These are phyloP conservation scores for Hortaea werneckii DNA, from an alignment of 2,329 filamentous ascomycete genomes.

Conservation along the genomic window DNA sequence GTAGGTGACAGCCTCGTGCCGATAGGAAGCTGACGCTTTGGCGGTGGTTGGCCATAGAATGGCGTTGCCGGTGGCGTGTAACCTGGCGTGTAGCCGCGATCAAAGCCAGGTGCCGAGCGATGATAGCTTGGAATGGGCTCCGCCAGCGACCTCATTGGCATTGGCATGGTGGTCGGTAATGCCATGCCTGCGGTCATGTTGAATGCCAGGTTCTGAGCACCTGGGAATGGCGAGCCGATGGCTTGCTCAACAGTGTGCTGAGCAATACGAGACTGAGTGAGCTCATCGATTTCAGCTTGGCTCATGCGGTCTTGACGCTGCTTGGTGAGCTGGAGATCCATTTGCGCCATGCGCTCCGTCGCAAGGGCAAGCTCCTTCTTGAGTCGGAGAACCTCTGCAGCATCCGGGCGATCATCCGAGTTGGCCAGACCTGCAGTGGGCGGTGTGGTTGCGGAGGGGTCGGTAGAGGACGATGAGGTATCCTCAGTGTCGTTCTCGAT, in stretches of 20 bases:
- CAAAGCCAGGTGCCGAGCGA: conserved; percentile 5
- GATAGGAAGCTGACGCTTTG: conserved; percentile 18
- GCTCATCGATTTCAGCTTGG: conserved; percentile 25
- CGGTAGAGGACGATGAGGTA: conserved; percentile 20
- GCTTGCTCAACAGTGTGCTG: conserved; percentile 49
- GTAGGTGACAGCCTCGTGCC: conserved; percentile 37
- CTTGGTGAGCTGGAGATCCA: conserved; percentile 54
- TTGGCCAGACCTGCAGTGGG: conserved; percentile 12
- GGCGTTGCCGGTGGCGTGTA: conserved; percentile 22
- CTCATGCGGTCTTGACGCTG: conserved; percentile 2
- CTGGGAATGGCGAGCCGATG: conserved; percentile 22
- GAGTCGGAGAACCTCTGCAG: conserved; percentile 55
- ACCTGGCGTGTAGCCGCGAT: conserved; percentile 4
- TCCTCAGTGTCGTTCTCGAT: conserved; percentile 20
- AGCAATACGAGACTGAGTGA: conserved; percentile 49
- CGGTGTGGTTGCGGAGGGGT: conserved; percentile 20
- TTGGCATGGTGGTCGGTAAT: background rate
- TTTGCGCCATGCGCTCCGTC: conserved; percentile 57
- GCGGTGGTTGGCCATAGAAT: conserved; percentile 3
- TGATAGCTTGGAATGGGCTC: conserved; percentile 1
- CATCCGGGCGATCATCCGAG: conserved; percentile 24
- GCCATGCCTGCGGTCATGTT: conserved; percentile 11
- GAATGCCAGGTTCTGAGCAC: conserved; percentile 19
- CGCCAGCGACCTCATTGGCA: background rate
- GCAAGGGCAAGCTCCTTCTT: conserved; percentile 63